Evolutionary conservation across 768 basidiomycete species (phyloP), one percentile per base, ranked within the genome.

Genomic region (Naganishia antarctica): DNA sequence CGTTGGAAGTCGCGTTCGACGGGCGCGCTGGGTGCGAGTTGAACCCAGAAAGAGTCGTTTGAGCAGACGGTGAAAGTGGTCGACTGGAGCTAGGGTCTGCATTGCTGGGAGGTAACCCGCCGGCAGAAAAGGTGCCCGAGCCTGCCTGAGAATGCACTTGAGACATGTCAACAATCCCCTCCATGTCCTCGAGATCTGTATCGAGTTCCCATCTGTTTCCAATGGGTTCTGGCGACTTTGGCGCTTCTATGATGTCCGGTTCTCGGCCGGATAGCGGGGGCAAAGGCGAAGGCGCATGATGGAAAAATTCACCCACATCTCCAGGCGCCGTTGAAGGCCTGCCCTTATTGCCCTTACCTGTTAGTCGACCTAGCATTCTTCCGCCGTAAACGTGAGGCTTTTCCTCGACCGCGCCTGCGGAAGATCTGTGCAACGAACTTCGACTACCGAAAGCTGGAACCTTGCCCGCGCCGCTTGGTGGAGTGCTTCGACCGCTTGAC

Each of bases 141-240:
- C 2, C 40, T n/a, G 26, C 9, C 16, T 37, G 53, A 11, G 18
- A 16, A 16, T n/a, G n/a, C n/a, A n/a, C n/a, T n/a, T 64, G 57
- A 2, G 65, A 45, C 18, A 77, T 77, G 74, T 91, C 81, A 66
- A 94, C 79, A 71, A 96, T 91, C 6, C 87, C 92, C 41, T 88
- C 86, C 83, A 96, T 91, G 57, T 83, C 78, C 11, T 86, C 83
- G 46, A 90, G 74, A 73, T 91, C 83, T 21, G 83, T 84, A 74
- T 89, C 87, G 45, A 88, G 82, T 25, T 76, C 78, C 64, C 84
- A 80, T 37, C 80, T 77, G 15, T 73, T 75, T 46, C 63, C 63
- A 23, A 47, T 25, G 28, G 31, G 16, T 13, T 65, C 61, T 11
- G 26, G 34, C 31, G n/a, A 31, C 21, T 32, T 26, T 9, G 49